Evolutionary conservation across 2,329 filamentous ascomycete species (phyloP).

Genomic region (Alternaria sp.): DNA sequence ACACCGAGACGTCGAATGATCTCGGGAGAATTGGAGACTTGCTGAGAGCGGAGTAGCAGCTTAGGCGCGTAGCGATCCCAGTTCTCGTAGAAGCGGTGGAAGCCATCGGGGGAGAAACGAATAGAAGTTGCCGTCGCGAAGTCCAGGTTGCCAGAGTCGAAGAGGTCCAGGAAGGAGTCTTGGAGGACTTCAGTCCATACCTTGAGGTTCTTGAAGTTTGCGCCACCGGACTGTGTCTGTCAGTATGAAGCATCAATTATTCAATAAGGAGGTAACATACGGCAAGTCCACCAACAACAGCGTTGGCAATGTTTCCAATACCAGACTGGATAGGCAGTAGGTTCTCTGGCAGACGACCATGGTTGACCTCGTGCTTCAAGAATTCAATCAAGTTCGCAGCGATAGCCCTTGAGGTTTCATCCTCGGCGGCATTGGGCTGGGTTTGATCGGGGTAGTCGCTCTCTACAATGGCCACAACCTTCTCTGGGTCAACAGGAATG

Average conservation of each 20-base stretch:
- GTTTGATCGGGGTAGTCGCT: slow-evolving; percentile 83
- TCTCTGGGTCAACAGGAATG: slow-evolving; percentile 83
- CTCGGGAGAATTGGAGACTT: slow-evolving; percentile 87
- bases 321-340: slow-evolving; percentile 84
- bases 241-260: neutral
- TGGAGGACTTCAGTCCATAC: slow-evolving; percentile 95
- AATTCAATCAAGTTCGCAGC: slow-evolving; percentile 82
- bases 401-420: slow-evolving; percentile 74
- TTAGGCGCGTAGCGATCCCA: slow-evolving; percentile 83
- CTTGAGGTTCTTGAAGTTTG: slow-evolving; percentile 85
- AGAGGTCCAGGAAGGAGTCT: slow-evolving; percentile 91
- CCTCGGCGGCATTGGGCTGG: slow-evolving; percentile 75
- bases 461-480: slow-evolving; percentile 84
- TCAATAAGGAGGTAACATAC: slow-evolving; percentile 19
- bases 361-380: slow-evolving; percentile 82
- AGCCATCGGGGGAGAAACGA: slow-evolving; percentile 88
- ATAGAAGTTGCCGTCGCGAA: slow-evolving; percentile 91
- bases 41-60: slow-evolving; percentile 84
- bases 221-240: slow-evolving; percentile 59
- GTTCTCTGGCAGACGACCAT: slow-evolving; percentile 76
- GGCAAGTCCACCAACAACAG: slow-evolving; percentile 82
- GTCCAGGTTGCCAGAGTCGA: slow-evolving; percentile 85
- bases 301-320: slow-evolving; percentile 93
- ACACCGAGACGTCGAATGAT: slow-evolving; percentile 86
- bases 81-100: slow-evolving; percentile 87